Evolutionary conservation across 2,329 filamentous ascomycete species (phyloP).

Genomic region (Ilyonectria sp.): DNA sequence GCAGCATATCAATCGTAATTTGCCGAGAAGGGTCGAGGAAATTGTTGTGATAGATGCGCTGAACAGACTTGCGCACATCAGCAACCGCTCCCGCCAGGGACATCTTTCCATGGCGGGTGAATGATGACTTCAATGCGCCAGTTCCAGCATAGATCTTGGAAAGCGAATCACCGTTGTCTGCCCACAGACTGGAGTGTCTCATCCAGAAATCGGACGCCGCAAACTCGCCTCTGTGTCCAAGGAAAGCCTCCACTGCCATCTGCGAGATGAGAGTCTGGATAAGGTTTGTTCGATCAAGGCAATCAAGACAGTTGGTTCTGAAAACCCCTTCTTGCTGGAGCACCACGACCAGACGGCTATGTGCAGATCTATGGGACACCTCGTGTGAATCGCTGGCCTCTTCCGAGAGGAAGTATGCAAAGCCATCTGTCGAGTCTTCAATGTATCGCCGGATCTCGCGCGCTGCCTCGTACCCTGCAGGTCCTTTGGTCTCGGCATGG

Average conservation of each 20-base stretch:
- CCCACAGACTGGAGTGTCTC: constrained; percentile 93
- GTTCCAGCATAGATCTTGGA: constrained; percentile 98
- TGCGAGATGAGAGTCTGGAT: constrained; percentile 97
- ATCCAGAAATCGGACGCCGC: constrained; percentile 90
- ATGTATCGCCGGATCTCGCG: constrained; percentile 85
- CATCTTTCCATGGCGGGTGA: constrained; percentile 96
- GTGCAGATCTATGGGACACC: constrained; percentile 53
- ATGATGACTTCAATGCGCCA: constrained; percentile 94
- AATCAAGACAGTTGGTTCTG: constrained; percentile 96
- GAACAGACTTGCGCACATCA: constrained; percentile 95
- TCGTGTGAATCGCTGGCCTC: constrained; percentile 72
- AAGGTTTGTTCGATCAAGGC: constrained; percentile 93
- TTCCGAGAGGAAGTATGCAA: constrained; percentile 92
- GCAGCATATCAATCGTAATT: constrained; percentile 93
- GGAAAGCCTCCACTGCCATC: constrained; percentile 90
- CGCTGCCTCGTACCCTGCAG: constrained; percentile 92
- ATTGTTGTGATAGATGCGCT: constrained; percentile 96
- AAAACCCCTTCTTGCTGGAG: constrained; percentile 97
- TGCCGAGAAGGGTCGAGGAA: constrained; percentile 95
- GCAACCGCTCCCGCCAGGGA: constrained; percentile 92
- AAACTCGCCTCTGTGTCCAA: constrained; percentile 79
- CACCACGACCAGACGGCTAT: constrained; percentile 73
- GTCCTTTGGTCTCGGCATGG: constrained; percentile 91
- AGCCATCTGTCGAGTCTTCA: constrained; percentile 83
- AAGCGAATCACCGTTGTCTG: constrained; percentile 94